Base-by-base conservation (phyloP, 2,329 filamentous ascomycete species). In the Furcasterigmium sp. region DNA sequence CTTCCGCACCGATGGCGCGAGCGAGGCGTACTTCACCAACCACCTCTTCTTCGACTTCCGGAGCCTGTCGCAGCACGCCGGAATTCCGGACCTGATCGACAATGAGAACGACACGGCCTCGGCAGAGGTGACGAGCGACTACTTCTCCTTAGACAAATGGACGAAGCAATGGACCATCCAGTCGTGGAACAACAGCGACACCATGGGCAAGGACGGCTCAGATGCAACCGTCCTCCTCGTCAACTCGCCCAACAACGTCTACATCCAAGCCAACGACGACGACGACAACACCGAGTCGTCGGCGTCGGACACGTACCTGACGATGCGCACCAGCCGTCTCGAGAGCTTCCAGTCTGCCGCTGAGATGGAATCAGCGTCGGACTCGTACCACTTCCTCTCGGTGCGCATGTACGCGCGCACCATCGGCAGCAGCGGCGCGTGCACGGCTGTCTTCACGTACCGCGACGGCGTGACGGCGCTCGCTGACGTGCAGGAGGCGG, bases 401-500 rank as follows among this genome's bases (percentile, higher is more conserved):
- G 53, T 75, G 29, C 70, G 75, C 35, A 73, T 78, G 69, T 64
- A 71, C 21, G 71, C 73, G 14, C 70, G 74, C 42, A 74, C 72
- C 17, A 52, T 63, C 4, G 74, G 75, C 10, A 58, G 57, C 15
- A 56, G 66, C 1, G 75, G 75, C 25, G 75, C 73, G 30, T 66
- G 73, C 40, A 72, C 72, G 4, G 73, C 72, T 49, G 62, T 78
- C 53, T 78, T 78, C 58, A 76, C 73, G 5, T 78, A 76, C 56
- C 61, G 63, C 18, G 59, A 66, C 44, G 53, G 51, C 4, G 54
- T 57, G 13, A 54, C 62, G 5, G 26, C 14, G 18, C 58, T 67
- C 5, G 56, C 59, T 4, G 44, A 60, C 15, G 62, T 76, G 13
- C 71, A 76, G 46, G 75, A 78, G 54, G 65, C 72, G 4, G 74